Evolutionary conservation across 306 rosid species (phyloP).

Genomic region (Carpinus fangiana): DNA sequence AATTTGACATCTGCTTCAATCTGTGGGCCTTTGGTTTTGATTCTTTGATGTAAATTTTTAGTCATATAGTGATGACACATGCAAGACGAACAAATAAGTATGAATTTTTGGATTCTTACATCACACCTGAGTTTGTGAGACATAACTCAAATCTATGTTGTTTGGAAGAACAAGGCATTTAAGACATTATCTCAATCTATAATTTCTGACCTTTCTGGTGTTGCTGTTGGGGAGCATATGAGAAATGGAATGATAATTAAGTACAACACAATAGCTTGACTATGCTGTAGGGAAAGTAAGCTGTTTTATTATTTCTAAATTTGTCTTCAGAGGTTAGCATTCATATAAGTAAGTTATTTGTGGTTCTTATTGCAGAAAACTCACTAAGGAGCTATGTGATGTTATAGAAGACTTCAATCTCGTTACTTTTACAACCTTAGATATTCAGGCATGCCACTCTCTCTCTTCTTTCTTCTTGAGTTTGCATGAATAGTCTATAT

Average conservation of each 20-base stretch:
- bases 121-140: background rate
- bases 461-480: slow-evolving; percentile 8
- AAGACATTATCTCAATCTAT: background rate
- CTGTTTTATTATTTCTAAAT: background rate
- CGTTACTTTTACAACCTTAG: slow-evolving; percentile 84
- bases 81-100: background rate
- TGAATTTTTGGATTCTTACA: background rate
- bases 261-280: background rate
- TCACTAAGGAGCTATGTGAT: slow-evolving; percentile 89
- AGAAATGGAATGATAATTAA: background rate
- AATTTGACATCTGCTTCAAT: background rate
- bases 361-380: slow-evolving; percentile 69
- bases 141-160: background rate
- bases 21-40: background rate
- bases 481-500: slow-evolving; percentile 14
- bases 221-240: background rate
- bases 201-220: background rate
- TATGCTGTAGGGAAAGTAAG: background rate
- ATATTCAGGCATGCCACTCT: slow-evolving; percentile 69
- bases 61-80: background rate
- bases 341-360: background rate
- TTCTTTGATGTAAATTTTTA: background rate
- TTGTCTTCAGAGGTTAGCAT: background rate
- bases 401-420: slow-evolving; percentile 69
- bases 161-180: background rate